Evolutionary conservation across 352 stramenopile genomes (phyloP), one percentile per base, ranked within the genome.

Genomic region (Phytophthora multivora): DNA sequence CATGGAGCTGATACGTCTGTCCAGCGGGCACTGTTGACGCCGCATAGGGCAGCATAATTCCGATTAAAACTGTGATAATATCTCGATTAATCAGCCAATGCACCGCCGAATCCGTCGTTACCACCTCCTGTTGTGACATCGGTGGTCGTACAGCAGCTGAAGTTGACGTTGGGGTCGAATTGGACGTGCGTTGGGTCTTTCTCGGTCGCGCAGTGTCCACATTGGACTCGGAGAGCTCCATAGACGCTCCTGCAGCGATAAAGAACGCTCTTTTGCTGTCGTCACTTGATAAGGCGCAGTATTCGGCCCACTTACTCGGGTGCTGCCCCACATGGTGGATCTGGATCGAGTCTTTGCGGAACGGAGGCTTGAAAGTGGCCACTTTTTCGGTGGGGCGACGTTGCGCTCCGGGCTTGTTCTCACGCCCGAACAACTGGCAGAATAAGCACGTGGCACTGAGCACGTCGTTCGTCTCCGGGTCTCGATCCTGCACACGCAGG

Each of bases 301-400:
- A 89, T 47, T 66, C 55, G 2, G 43, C 43, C 81, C 81, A 90
- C 13, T 69, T 69, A 18, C 26, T 42, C 28, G 79, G 60, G 48
- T 90, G 81, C 60, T 90, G 79, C 51, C 77, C 61, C 12, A 52
- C 35, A 42, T 80, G 63, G 75, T 90, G 81, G 59, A 88, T 73
- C 62, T 80, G 45, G 58, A 89, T 88, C 63, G 82, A 71, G 60
- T 90, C 80, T 47, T 81, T 86, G 40, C 79, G 79, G 66, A 90
- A 90, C 21, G 73, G 69, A 42, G 60, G 59, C 56, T 83, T 86
- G 49, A 89, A 89, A 9, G 77, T 70, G 35, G 84, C 84, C 58
- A 88, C 73, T 58, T 90, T 88, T 41, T 73, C 70, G 4, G 75
- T 87, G 25, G 73, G 62, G 43, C 73, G 73, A 19, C 81, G 77